Base-by-base conservation (phyloP, 2,329 filamentous ascomycete genomes). In the Fusarium tjaetaba region DNA sequence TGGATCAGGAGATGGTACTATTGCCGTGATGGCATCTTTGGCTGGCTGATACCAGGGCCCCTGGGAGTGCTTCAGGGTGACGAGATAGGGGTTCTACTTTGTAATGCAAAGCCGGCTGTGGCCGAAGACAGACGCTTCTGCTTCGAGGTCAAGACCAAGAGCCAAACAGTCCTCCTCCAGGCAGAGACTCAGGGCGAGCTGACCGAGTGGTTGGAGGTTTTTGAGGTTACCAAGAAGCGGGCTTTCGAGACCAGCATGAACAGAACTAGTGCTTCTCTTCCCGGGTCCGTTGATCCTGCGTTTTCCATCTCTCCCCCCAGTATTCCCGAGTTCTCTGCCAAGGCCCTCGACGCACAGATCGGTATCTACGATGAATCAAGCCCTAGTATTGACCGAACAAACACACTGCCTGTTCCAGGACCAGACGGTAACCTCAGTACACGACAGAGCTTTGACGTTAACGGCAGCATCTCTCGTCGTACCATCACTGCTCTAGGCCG, bases 101-200 rank as follows among this genome's bases (percentile, higher is more conserved):
- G 96, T 84, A 97, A 94, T 78, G 93, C 96, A 55, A 94, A 96
- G 77, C 95, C 95, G 24, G 95, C 95, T 2, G 93, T 97, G 58
- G 92, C 94, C 75, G 96, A 99, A 82, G 96, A 99, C 79, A 91
- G 96, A 43, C 90, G 96, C 22, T 99, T 98, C 82, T 98, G 96
- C 81, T 98, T 99, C 78, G 96, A 99, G 82, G 93, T 99, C 78
- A 99, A 98, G 86, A 99, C 96, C 5, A 99, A 98, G 82, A 97
- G 94, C 78, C 93, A 93, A 71, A 96, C 92, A 56, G 91, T 97
- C 72, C 85, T 98, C 67, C 86, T 99, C 7, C 96, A 99, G 83
- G 94, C 96, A 9, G 96, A 99, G 81, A 97, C 94, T 0, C 96
- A 99, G 80, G 86, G 86, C 56, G 94, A 98, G 80, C 88, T 99